Conservation (phyloP, 805 yeast genomes). For the Metschnikowia lochheadii region DNA sequence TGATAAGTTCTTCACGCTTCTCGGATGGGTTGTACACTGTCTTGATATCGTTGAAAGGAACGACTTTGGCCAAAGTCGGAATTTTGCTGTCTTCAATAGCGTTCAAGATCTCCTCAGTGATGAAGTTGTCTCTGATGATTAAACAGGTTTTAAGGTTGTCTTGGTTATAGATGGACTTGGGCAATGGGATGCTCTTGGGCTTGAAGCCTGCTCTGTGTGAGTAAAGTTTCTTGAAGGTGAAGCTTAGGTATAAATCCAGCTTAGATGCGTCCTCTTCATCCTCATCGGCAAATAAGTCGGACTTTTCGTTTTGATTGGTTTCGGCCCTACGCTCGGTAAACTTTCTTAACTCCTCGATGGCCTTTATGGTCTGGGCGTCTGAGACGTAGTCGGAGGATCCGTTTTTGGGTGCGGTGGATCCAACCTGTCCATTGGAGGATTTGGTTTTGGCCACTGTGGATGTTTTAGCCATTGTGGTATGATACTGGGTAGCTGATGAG, state of each 20-base stretch:
- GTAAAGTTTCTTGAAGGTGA: constrained; percentile 63
- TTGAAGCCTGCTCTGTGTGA: constrained; percentile 56
- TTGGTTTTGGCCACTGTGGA: background rate
- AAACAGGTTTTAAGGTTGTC: constrained; percentile 54
- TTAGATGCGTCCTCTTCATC: constrained; percentile 44
- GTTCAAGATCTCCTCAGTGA: constrained; percentile 43
- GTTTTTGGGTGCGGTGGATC: constrained; percentile 5
- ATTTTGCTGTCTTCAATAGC: constrained; percentile 45
- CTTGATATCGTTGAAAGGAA: constrained; percentile 71
- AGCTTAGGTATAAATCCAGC: constrained; percentile 54
- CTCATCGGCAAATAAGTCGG: constrained; percentile 48
- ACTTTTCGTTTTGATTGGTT: constrained; percentile 29
- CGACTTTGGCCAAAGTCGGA: constrained; percentile 49
- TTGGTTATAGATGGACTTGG: constrained; percentile 42
- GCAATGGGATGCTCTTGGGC: constrained; percentile 46
- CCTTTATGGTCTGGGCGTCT: constrained; percentile 33
- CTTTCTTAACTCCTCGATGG: constrained; percentile 62
- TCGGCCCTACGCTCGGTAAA: constrained; percentile 40
- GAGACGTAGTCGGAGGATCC: constrained; percentile 14
- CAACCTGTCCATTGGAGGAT: background rate
- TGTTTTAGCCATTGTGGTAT: background rate
- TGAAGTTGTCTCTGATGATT: constrained; percentile 60
- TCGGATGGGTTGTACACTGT: constrained; percentile 86
- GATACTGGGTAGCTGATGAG: background rate
- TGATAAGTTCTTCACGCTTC: constrained; percentile 69